A percentile compares a stretch with the other conserved stretches of the same genome.
These are phyloP conservation scores for Candida morakotiae DNA, from an alignment of 805 yeast species.

Conservation along the genomic window DNA sequence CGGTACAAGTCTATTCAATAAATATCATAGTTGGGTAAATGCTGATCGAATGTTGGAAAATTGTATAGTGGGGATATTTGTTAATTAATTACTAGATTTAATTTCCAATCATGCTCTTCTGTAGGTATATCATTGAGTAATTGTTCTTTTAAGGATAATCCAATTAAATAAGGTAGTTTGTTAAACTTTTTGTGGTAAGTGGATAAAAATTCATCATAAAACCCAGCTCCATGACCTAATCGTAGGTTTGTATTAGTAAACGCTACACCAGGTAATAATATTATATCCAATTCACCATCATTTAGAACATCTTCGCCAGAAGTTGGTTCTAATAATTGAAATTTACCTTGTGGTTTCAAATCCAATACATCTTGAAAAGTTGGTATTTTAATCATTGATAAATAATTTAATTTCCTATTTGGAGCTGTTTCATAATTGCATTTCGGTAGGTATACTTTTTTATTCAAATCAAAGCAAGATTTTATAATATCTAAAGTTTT, in stretches of 20 bases:
- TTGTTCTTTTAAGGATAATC: slow-evolving; percentile 66
- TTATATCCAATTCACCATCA: slow-evolving; percentile 50
- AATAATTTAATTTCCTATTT: slow-evolving; percentile 34
- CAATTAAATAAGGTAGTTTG: slow-evolving; percentile 46
- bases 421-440: slow-evolving; percentile 29
- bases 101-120: slow-evolving; percentile 59
- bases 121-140: slow-evolving; percentile 48
- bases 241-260: slow-evolving; percentile 53
- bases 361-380: slow-evolving; percentile 36
- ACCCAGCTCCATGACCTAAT: slow-evolving; percentile 92
- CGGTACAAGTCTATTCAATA: slow-evolving; percentile 71
- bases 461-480: slow-evolving; percentile 46
- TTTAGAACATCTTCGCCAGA: slow-evolving; percentile 25
- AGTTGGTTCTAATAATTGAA: slow-evolving; percentile 63
- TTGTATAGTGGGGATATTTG: slow-evolving; percentile 65
- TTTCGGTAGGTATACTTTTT: slow-evolving; percentile 56
- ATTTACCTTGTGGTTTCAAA: slow-evolving; percentile 66
- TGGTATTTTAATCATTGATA: slow-evolving; percentile 55
- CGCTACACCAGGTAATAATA: slow-evolving; percentile 84
- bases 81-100: slow-evolving; percentile 49
- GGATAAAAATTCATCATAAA: slow-evolving; percentile 64
- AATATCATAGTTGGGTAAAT: slow-evolving; percentile 74
- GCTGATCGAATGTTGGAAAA: slow-evolving; percentile 74
- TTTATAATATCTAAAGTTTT: slow-evolving; percentile 54
- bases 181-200: slow-evolving; percentile 16